A percentile compares a stretch with the other conserved stretches of the same genome.
These are phyloP conservation scores for Leccinum broughii DNA, from an alignment of 768 basidiomycete species.

Conservation along the genomic window DNA sequence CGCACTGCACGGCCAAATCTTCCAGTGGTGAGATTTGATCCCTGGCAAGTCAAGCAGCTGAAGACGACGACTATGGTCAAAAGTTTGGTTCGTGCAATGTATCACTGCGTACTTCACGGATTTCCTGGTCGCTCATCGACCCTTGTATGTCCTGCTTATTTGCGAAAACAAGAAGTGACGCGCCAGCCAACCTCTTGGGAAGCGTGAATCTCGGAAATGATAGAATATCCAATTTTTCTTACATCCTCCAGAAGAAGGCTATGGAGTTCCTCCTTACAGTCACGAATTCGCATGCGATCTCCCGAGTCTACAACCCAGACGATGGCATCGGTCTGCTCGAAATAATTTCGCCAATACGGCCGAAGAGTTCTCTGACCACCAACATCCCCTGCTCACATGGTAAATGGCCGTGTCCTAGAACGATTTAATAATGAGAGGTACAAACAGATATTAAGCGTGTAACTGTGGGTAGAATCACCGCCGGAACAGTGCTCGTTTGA, in stretches of 20 bases:
- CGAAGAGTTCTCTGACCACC: slow-evolving; percentile 95
- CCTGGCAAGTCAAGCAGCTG: slow-evolving; percentile 79
- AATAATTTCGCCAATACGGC: slow-evolving; percentile 99
- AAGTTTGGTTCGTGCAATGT: not conserved
- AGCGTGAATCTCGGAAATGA: slow-evolving; percentile 22
- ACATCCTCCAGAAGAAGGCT: slow-evolving; percentile 91
- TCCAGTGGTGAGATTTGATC: slow-evolving; percentile 90
- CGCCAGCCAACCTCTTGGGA: slow-evolving; percentile 85
- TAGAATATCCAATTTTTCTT: slow-evolving; percentile 31
- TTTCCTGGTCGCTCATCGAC: slow-evolving; percentile 80
- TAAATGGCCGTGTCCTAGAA: slow-evolving; percentile 66
- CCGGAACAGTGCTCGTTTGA: slow-evolving; percentile 23
- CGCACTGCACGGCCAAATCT: slow-evolving; percentile 89
- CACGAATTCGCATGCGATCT: slow-evolving; percentile 85
- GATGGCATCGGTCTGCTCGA: slow-evolving; percentile 96
- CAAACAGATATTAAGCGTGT: slow-evolving; percentile 46
- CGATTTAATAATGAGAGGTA: slow-evolving; percentile 7
- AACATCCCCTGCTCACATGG: slow-evolving; percentile 88
- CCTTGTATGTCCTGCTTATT: slow-evolving; percentile 97
- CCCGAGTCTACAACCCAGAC: slow-evolving; percentile 99
- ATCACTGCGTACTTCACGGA: slow-evolving; percentile 40
- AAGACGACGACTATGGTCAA: slow-evolving; percentile 8
- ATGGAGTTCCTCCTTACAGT: slow-evolving; percentile 87
- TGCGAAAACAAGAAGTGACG: slow-evolving; percentile 92
- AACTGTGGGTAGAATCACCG: slow-evolving; percentile 34